Evolutionary conservation across 495 filamentous ascomycete genomes (phyloP).

Genomic region (Zalerion maritima): DNA sequence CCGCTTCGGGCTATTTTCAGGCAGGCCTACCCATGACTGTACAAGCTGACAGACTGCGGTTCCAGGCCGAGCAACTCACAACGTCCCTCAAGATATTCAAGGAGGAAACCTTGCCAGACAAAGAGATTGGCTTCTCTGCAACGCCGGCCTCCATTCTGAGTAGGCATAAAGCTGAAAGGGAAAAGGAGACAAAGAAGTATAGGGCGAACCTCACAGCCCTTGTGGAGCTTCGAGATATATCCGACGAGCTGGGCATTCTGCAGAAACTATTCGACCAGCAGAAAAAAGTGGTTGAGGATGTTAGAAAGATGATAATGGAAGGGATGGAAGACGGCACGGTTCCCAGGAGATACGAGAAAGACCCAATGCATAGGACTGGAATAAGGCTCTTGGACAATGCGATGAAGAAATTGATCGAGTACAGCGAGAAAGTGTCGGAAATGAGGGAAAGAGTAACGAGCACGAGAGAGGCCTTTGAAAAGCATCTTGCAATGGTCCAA

Average conservation of each 20-base stretch:
- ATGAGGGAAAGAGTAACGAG: conserved; percentile 41
- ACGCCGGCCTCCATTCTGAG: conserved; percentile 25
- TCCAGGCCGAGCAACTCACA: too few relatives aligned
- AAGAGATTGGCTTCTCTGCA: too few relatives aligned
- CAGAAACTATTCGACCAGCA: conserved; percentile 45
- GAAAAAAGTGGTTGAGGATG: too few relatives aligned
- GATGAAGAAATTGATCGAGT: conserved; percentile 37
- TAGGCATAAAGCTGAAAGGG: conserved; percentile 37
- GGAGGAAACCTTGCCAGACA: too few relatives aligned
- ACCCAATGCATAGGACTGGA: too few relatives aligned
- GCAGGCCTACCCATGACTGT: too few relatives aligned
- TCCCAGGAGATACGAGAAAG: too few relatives aligned
- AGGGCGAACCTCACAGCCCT: conserved; percentile 49
- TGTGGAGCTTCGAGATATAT: conserved; percentile 50
- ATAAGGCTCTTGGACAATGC: conserved; percentile 35
- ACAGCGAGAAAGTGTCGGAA: conserved; percentile 37
- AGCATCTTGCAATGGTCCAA: conserved; percentile 53
- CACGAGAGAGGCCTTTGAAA: conserved; percentile 36
- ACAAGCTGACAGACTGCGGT: too few relatives aligned
- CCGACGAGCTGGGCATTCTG: conserved; percentile 49
- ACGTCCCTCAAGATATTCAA: too few relatives aligned
- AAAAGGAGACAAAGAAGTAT: conserved; percentile 37
- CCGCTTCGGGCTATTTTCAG: too few relatives aligned
- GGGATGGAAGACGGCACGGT: conserved; percentile 7
- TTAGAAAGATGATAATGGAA: too few relatives aligned